Conservation (phyloP, 2,329 filamentous ascomycete genomes). For the Bipolaris oryzae region DNA sequence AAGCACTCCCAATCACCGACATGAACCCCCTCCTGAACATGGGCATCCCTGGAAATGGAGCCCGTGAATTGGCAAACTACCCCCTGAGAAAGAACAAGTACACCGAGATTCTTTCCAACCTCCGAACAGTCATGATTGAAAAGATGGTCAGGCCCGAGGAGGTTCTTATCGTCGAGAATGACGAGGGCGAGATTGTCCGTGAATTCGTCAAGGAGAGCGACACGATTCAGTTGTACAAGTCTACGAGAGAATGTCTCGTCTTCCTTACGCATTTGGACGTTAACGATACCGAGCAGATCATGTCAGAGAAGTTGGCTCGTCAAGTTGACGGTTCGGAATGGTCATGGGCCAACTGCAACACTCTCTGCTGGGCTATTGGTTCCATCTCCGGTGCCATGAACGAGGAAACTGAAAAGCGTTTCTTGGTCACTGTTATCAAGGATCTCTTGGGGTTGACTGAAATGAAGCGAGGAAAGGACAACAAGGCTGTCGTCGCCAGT, state of each 20-base stretch:
- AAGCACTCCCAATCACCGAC: constrained; percentile 90
- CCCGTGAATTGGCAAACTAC: constrained; percentile 88
- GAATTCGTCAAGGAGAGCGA: constrained; percentile 99
- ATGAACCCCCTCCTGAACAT: constrained; percentile 87
- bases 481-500: constrained; percentile 97
- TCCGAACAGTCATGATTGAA: constrained; percentile 98
- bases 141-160: constrained; percentile 99
- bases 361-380: constrained; percentile 98
- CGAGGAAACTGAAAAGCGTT: constrained; percentile 97
- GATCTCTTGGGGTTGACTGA: constrained; percentile 95
- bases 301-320: constrained; percentile 96
- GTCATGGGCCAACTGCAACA: constrained; percentile 99
- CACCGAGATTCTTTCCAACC: constrained; percentile 87
- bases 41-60: constrained; percentile 77
- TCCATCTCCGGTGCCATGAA: constrained; percentile 99
- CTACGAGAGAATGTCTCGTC: constrained; percentile 93
- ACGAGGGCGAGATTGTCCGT: constrained; percentile 97
- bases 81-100: constrained; percentile 98
- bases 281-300: constrained; percentile 96
- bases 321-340: constrained; percentile 96
- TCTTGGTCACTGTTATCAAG: constrained; percentile 98
- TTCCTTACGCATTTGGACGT: constrained; percentile 98
- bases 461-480: constrained; percentile 99
- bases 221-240: constrained; percentile 99
- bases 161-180: constrained; percentile 98